phyloP scores from a whole-genome alignment of 1,284 basidiomycete species.

The Apiotrichum mycotoxinovorans region DNA sequence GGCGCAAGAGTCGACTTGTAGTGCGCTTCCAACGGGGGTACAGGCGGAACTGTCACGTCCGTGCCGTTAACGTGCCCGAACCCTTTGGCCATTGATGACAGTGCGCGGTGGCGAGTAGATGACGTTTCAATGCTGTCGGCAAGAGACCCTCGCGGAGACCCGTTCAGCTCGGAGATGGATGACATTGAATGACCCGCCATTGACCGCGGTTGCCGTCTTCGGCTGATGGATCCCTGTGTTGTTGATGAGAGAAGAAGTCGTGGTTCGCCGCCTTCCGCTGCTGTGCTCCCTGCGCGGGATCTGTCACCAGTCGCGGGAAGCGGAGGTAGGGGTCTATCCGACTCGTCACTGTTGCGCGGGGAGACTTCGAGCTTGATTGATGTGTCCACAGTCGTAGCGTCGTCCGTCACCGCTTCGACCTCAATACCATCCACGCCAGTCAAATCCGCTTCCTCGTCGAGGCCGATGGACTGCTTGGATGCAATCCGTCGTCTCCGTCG shows the following conservation, averaged over 20 bases:
- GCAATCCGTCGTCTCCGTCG: slow-evolving; percentile 3
- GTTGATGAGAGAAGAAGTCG: slow-evolving; percentile 29
- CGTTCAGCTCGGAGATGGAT: slow-evolving; percentile 17
- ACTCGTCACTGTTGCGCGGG: slow-evolving; percentile 3
- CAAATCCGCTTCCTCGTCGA: slow-evolving; percentile 34
- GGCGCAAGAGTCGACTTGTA: slow-evolving; percentile 18
- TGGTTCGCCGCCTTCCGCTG: neutral
- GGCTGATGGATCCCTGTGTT: slow-evolving; percentile 40
- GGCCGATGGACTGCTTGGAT: slow-evolving; percentile 23
- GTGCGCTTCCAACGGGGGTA: slow-evolving; percentile 6
- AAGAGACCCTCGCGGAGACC: slow-evolving; percentile 7
- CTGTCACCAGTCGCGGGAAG: slow-evolving; percentile 17
- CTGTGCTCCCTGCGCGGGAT: neutral
- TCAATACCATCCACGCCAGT: slow-evolving; percentile 27
- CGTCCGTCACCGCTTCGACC: slow-evolving; percentile 1
- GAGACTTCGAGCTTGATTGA: neutral
- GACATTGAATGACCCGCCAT: slow-evolving; percentile 11
- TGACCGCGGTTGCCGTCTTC: slow-evolving; percentile 27
- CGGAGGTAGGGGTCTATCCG: slow-evolving; percentile 25
- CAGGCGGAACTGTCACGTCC: neutral
- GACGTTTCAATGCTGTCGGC: slow-evolving; percentile 3
- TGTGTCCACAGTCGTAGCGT: neutral
- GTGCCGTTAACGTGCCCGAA: slow-evolving; percentile 6
- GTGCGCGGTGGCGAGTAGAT: slow-evolving; percentile 6
- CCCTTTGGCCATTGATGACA: slow-evolving; percentile 3